Base-by-base conservation (phyloP, 2,329 filamentous ascomycete species). In the Cladosporium oxysporum region DNA sequence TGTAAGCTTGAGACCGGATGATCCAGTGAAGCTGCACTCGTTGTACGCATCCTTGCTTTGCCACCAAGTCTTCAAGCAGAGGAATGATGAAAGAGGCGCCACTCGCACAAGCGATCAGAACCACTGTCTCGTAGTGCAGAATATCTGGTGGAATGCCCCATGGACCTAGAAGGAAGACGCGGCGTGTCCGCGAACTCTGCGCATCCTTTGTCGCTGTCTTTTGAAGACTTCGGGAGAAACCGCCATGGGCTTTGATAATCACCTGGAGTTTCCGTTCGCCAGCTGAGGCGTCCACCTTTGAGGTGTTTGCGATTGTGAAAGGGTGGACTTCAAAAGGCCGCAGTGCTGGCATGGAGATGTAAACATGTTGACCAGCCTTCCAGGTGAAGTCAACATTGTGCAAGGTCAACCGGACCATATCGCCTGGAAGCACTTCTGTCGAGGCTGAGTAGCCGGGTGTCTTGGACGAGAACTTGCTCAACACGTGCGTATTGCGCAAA, bases 351-450 rank as follows among this genome's bases (percentile, higher is more conserved):
- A 88, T 67, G 5, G 84, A 84, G 2, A 90, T 76, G 69, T 88
- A 88, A 0, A 86, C 81, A 72, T 90, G 87, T 67, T 90, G 87
- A 1, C 88, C 88, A 3, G 88, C 81, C 31, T 75, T 80, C 88
- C 88, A 90, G 21, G 73, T 77, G 60, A 89, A 81, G 2, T 83
- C 82, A 1, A 85, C 84, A 26, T 85, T 81, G 1, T 78, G 72
- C 53, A 90, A 83, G 0, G 83, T 84, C 67, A 90, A 79, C 10
- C 83, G 82, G 4, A 86, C 88, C 31, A 85, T 81, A 58, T 84
- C 79, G 55, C 84, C 83, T 1, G 85, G 78, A 1, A 89, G 76
- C 18, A 85, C 77, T 33, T 76, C 68, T 10, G 74, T 66, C 5
- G 62, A 58, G 11, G 72, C 67, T 3, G 66, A 50, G 47, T 75